These are phyloP conservation scores for Cladosporium sp. DNA, from an alignment of 2,329 filamentous ascomycete species.

Conservation along the genomic window DNA sequence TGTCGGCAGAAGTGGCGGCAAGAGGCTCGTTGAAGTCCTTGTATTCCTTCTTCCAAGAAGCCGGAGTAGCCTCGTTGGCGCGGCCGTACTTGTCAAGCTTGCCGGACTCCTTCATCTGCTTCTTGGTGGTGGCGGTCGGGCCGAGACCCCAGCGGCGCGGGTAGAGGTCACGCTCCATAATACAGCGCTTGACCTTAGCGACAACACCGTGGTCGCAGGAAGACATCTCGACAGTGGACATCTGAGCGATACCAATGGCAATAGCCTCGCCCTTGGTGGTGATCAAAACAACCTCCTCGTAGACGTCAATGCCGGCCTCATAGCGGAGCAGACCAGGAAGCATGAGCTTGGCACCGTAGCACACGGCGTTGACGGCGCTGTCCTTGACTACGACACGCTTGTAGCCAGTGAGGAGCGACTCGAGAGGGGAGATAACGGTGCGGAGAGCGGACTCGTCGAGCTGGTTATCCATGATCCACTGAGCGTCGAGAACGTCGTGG, in stretches of 20 bases:
- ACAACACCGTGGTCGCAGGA: constrained; percentile 97
- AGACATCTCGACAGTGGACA: constrained; percentile 95
- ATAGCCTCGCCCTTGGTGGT: constrained; percentile 99
- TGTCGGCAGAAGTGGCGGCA: constrained; percentile 5
- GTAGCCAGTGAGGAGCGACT: constrained; percentile 86
- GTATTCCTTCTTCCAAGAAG: constrained; percentile 89
- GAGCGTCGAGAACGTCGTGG: constrained; percentile 91
- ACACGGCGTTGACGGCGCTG: constrained; percentile 91
- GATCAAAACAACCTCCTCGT: constrained; percentile 96
- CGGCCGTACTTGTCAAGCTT: constrained; percentile 98
- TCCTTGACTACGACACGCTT: constrained; percentile 98
- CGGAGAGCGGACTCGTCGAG: constrained; percentile 90
- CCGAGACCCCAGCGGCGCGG: constrained; percentile 94
- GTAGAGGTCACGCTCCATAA: constrained; percentile 99
- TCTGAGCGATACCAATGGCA: constrained; percentile 90
- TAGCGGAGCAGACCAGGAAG: constrained; percentile 91
- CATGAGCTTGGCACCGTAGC: constrained; percentile 99
- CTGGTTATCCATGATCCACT: constrained; percentile 94
- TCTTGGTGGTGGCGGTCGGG: constrained; percentile 91
- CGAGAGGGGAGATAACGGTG: constrained; percentile 83
- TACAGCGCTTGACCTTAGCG: constrained; percentile 97
- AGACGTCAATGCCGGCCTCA: constrained; percentile 82
- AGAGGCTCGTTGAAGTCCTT: constrained; percentile 68
- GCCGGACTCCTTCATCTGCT: constrained; percentile 97
- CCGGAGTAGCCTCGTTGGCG: constrained; percentile 83